Base-by-base conservation (phyloP, 2,329 filamentous ascomycete species). In the Plenodomus biglobosus region DNA sequence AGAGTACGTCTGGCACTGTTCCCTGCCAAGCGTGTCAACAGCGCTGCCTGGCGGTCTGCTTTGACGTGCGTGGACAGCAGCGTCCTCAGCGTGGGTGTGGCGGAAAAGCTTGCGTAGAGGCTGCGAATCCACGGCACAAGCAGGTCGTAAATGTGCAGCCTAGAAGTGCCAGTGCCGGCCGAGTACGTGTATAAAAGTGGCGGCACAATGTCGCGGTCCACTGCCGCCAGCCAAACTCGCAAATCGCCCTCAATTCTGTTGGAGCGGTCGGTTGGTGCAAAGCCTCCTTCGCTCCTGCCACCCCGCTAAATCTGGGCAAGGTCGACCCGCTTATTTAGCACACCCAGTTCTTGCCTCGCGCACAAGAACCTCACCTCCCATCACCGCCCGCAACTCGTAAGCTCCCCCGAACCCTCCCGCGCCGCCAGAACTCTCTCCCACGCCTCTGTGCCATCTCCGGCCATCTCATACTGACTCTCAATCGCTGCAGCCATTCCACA, bases 241-340 rank as follows among this genome's bases (percentile, higher is more conserved):
- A 46, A 44, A 20, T 43, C 53, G 43, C 40, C 46, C 50, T 43
- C 50, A 40, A 39, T 40, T 42, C 48, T 42, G 46, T 48, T 42
- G 49, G 41, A 53, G 44, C 53, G 47, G 50, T 44, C 57, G 42
- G 50, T 55, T 56, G 44, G 59, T 59, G 60, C 62, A 64, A 59
- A 59, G 54, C 51, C 56, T 44, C 52, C 64, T 65, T 63, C 59
- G 61, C 60, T 58, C 59, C 60, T 64, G 61, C 65, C 61, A 61
- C 65, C 62, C 66, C 66, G 61, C 67, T 63, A 69, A 66, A 67
- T 60, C 64, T 68, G 62, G 68, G 68, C 65, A 69, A 71, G 68
- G 63, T 59, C 60, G 66, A 58, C 65, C 73, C 69, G 70, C 69
- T 71, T 72, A 72, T 72, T 72, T 72, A 70, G 67, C 68, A 64